Percentiles rank a stretch among this genome's conserved stretches.
Evolutionary conservation across 768 basidiomycete species (phyloP).

Genomic region (Chalciporus piperatus): DNA sequence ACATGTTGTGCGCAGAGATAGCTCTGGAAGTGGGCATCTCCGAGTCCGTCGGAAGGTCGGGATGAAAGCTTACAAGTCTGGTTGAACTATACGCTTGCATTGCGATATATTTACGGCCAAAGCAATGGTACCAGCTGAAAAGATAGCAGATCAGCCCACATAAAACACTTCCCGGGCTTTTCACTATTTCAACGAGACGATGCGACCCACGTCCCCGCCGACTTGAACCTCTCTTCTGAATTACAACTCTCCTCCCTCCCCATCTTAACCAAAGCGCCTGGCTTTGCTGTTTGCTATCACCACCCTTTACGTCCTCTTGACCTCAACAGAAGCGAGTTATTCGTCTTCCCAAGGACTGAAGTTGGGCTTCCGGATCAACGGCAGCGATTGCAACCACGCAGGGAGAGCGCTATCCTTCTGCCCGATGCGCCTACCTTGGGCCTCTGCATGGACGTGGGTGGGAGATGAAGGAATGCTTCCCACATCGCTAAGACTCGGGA

Average conservation of each 20-base stretch:
- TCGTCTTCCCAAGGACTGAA: slow-evolving; percentile 87
- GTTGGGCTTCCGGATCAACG: slow-evolving; percentile 63
- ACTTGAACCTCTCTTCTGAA: slow-evolving; percentile 12
- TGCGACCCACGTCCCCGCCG: slow-evolving; percentile 11
- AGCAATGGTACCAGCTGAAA: slow-evolving; percentile 22
- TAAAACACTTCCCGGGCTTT: slow-evolving; percentile 11
- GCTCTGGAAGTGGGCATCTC: too few relatives aligned
- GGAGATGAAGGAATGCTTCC: slow-evolving; percentile 72
- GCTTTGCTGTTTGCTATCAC: not conserved
- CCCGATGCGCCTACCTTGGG: slow-evolving; percentile 17
- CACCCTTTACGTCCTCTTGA: slow-evolving; percentile 22
- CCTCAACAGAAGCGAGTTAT: slow-evolving; percentile 33
- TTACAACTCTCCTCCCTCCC: not conserved
- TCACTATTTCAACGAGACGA: slow-evolving; percentile 13
- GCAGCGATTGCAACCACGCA: slow-evolving; percentile 68
- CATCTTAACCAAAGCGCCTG: not conserved
- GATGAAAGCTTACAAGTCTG: slow-evolving; percentile 5
- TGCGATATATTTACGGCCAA: slow-evolving; percentile 30
- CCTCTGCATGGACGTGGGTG: slow-evolving; percentile 44
- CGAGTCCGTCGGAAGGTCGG: not conserved
- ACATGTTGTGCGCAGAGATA: too few relatives aligned
- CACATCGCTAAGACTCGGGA: slow-evolving; percentile 77
- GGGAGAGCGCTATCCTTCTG: slow-evolving; percentile 41
- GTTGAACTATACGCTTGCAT: slow-evolving; percentile 30
- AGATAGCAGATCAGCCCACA: slow-evolving; percentile 21